Base-by-base conservation (phyloP, 345 rosid genomes). In the Arabidopsis arenosa region DNA sequence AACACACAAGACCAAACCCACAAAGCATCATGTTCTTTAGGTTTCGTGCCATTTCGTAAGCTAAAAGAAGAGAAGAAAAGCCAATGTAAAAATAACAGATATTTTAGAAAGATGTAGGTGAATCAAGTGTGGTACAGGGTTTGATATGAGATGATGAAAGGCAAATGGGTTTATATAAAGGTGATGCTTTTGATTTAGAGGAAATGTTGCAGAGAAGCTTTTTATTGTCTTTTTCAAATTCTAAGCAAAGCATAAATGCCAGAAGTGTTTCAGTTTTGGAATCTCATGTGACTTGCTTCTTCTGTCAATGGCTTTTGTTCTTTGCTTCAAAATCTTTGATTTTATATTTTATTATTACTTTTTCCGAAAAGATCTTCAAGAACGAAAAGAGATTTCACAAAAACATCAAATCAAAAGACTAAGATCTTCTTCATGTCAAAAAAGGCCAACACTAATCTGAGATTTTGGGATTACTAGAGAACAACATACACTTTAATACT, bases 191-290 rank as follows among this genome's bases (percentile, higher is more conserved):
- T 81, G 73, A 61, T 69, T 28, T 77, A 80, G 73, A 61, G 79
- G 63, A 82, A 72, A 53, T 79, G 93, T 89, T 84, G 81, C 71
- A 74, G 66, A 63, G 88, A 91, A 84, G 89, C 85, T 84, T 84
- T 85, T 84, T 56, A 48, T 69, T 15, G 33, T 26, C 85, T 81
- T 83, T 88, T 78, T 56, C 65, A 66, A 70, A 71, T 70, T 78
- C 80, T 77, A 83, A 79, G 78, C 92, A 91, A 92, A 88, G 97
- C 82, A 92, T 90, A 86, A 58, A 72, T 58, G 58, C 77, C 9
- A 48, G 37, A 61, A 67, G 39, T 53, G 70, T 67, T 79, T 78
- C 56, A 36, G 65, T 61, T 79, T 73, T 79, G 65, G 81, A 73
- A 79, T 79, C 78, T 73, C n/a, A 36, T 26, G 70, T 79, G 65